These are phyloP conservation scores for Coelastrella sp. DNA, from an alignment of 139 green algal genomes.

Conservation along the genomic window DNA sequence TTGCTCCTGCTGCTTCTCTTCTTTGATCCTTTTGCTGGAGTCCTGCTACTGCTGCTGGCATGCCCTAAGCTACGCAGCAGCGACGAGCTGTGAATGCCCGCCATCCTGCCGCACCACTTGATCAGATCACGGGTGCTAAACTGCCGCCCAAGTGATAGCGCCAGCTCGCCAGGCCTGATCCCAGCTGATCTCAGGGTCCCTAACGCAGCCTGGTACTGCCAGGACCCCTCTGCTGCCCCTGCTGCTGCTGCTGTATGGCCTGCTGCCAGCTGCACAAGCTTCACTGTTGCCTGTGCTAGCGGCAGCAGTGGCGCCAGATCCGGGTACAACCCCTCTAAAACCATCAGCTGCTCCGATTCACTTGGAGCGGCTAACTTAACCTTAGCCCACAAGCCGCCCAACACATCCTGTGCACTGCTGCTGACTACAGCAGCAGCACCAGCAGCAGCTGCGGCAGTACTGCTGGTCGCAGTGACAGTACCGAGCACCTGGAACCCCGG, in stretches of 20 bases:
- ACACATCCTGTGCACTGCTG: constrained; percentile 72
- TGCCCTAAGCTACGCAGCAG: constrained; percentile 41
- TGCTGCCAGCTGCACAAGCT: constrained; percentile 65
- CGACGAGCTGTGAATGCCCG: constrained; percentile 50
- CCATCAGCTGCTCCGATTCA: constrained; percentile 78
- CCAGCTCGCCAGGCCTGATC: constrained; percentile 64
- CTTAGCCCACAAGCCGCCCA: constrained; percentile 79
- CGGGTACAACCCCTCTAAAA: constrained; percentile 79
- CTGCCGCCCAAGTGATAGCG: constrained; percentile 72
- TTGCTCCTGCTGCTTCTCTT: background rate
- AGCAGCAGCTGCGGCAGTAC: background rate
- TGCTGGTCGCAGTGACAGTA: constrained; percentile 76
- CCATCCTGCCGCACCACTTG: constrained; percentile 89
- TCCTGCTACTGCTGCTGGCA: background rate
- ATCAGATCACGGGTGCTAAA: constrained; percentile 81
- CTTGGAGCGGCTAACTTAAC: constrained; percentile 72
- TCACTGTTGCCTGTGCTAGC: constrained; percentile 68
- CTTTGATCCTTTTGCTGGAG: background rate
- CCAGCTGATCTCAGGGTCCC: constrained; percentile 57
- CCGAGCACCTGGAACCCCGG: constrained; percentile 90
- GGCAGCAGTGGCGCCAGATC: constrained; percentile 77
- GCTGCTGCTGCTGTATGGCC: constrained; percentile 59
- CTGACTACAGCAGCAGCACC: constrained; percentile 18
- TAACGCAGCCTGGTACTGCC: constrained; percentile 45
- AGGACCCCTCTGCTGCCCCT: background rate